Conservation (phyloP, 306 rosid genomes). For the Myrica gale region DNA sequence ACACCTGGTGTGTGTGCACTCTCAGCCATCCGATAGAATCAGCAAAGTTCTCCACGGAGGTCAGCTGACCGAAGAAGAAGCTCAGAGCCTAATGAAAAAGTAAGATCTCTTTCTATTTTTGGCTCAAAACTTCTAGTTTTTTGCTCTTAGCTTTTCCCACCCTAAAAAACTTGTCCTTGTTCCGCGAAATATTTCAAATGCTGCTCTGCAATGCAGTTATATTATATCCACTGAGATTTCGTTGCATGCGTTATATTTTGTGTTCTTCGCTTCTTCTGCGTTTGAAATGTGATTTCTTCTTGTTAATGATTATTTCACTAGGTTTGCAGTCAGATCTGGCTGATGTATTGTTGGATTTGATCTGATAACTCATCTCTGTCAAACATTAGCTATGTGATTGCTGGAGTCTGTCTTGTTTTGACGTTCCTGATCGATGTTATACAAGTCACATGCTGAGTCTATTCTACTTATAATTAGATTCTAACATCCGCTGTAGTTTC, state of each 20-base stretch:
- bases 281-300: not conserved
- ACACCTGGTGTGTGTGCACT: not conserved
- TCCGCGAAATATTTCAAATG: not conserved
- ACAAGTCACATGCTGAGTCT: not conserved
- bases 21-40: constrained; percentile 74
- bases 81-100: constrained; percentile 50
- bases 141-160: not conserved
- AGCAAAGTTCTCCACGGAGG: constrained; percentile 61
- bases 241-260: not conserved
- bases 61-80: constrained; percentile 61
- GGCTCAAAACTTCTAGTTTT: not conserved
- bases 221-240: not conserved
- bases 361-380: not conserved
- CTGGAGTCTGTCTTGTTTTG: not conserved
- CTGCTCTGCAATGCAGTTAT: not conserved
- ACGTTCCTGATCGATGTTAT: not conserved
- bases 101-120: constrained; percentile 31
- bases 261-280: not conserved
- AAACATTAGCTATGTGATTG: not conserved
- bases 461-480: not conserved
- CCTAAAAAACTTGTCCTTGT: not conserved
- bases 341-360: not conserved
- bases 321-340: constrained; percentile 4
- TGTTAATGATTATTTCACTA: not conserved
- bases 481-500: not conserved